Base-by-base conservation (phyloP, 345 rosid species). In the Orychophragmus violaceus region DNA sequence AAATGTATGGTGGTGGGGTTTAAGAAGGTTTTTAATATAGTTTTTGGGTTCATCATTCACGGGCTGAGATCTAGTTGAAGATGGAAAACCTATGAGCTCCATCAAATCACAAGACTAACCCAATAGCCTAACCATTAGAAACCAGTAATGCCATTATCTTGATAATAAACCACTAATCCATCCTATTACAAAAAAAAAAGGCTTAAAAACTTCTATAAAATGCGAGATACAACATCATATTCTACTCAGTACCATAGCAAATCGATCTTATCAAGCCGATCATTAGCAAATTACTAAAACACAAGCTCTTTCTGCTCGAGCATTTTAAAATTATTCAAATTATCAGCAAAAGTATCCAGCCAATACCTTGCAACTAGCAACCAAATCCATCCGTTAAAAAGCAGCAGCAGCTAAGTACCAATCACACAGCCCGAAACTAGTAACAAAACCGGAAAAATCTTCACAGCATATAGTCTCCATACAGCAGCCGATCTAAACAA, bases 291-390 rank as follows among this genome's bases (percentile, higher is more conserved):
- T n/a, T n/a, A n/a, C n/a, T n/a, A n/a, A n/a, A n/a, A n/a, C n/a
- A n/a, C n/a, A n/a, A n/a, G n/a, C n/a, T n/a, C 46, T 41, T 21
- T 6, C 4, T n/a, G n/a, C 48, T 37, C 42, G 13, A 42, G 21
- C 22, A 16, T 3, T 6, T 16, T 6, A 1, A 41, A 41, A 17
- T 13, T 0, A 46, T 21, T 19, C 51, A 2, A 5, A 2, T 24
- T 6, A 9, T 24, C 7, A 51, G 32, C 33, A 51, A 3, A 51
- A 51, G 8, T 25, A 24, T 23, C 16, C 2, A 57, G 11, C 25
- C 29, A 53, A 46, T 82, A 91, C 96, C 97, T 85, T 83, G 84
- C 97, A 91, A 62, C 77, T 74, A 53, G 77, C 57, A 6, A 76
- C 85, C 80, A 84, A 84, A 83, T 91, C 98, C 98, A 91, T 91